phyloP scores from a whole-genome alignment of 179 eudicot genomes.

The Beta lomatogona region DNA sequence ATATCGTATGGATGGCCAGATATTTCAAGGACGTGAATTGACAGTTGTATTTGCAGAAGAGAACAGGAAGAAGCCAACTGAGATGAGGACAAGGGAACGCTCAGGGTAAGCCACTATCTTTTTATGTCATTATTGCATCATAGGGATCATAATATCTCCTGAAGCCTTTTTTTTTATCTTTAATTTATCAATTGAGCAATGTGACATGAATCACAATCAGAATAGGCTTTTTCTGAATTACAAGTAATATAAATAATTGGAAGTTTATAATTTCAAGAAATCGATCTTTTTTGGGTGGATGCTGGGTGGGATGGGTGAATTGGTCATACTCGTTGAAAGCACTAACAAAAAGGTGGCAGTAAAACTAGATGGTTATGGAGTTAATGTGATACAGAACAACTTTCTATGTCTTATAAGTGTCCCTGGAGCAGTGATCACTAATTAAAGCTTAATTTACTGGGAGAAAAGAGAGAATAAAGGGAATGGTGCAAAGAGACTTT shows the following conservation, averaged over 20 bases:
- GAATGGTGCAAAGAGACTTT: neutral
- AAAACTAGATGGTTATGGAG: neutral
- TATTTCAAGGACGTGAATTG: slow-evolving; percentile 81
- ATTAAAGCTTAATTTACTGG: neutral
- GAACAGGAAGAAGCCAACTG: slow-evolving; percentile 87
- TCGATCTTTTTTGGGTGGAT: neutral
- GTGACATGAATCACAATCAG: neutral
- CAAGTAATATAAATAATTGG: too few species aligned
- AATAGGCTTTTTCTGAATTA: neutral
- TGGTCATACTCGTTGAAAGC: neutral
- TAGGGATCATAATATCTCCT: too few species aligned
- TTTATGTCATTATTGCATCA: neutral
- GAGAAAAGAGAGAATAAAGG: neutral
- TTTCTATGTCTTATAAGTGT: neutral
- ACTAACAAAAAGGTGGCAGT: neutral
- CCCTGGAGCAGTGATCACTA: neutral
- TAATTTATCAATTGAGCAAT: neutral
- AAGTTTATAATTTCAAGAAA: neutral
- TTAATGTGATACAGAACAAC: neutral
- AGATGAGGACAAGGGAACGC: slow-evolving; percentile 89
- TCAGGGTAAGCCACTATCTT: slow-evolving; percentile 37
- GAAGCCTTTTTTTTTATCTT: neutral
- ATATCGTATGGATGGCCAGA: slow-evolving; percentile 89
- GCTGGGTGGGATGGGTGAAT: neutral
- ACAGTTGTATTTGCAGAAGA: slow-evolving; percentile 98